Evolutionary conservation across 169 alveolate genomes (phyloP), one percentile per base, ranked within the genome.

Genomic region (Eimeria maxima): DNA sequence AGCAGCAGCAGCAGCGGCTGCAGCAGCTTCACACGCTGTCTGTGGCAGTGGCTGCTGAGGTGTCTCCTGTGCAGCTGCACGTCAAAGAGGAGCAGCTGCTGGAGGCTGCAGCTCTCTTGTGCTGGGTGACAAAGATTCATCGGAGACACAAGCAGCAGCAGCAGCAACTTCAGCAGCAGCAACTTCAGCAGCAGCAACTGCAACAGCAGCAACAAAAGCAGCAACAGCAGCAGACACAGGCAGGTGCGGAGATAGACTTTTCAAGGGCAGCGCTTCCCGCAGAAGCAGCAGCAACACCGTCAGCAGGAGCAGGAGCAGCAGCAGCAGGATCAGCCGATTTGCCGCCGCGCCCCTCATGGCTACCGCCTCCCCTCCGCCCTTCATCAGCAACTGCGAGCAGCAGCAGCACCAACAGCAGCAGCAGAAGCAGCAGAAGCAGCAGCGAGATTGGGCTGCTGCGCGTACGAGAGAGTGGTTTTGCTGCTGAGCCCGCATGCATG

Each of bases 331-430:
- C 44, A 27, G 55, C 76, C n/a, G 29, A 53, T 11, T 29, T 83
- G 33, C 91, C 91, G 47, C 91, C 91, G 3, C 91, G 91, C 38
- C 91, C 91, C 29, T 55, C 91, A 33, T 83, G 91, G 91, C 91
- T 83, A 76, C 91, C 91, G 13, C 91, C 91, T 20, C 91, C 91
- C 65, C 91, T 83, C 38, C 50, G 42, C 29, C 29, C 78, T 83
- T 22, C 71, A 27, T 2, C 91, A 83, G 90, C 90, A 80, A 8
- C 5, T 42, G 33, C 74, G 60, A 71, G 6, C 5, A 47, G 90
- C 90, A 80, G 90, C 90, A 80, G 86, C 86, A 74, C 57, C 57
- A 74, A 27, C 91, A 83, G 55, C 91, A 83, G 91, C 74, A 55
- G 76, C 91, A 55, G 76, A 74, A 55, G 74, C 63, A 55, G 91